Percentiles rank a stretch among this genome's conserved stretches.
phyloP scores from a whole-genome alignment of 2,329 filamentous ascomycete genomes.

The Colletotrichum nymphaeae region DNA sequence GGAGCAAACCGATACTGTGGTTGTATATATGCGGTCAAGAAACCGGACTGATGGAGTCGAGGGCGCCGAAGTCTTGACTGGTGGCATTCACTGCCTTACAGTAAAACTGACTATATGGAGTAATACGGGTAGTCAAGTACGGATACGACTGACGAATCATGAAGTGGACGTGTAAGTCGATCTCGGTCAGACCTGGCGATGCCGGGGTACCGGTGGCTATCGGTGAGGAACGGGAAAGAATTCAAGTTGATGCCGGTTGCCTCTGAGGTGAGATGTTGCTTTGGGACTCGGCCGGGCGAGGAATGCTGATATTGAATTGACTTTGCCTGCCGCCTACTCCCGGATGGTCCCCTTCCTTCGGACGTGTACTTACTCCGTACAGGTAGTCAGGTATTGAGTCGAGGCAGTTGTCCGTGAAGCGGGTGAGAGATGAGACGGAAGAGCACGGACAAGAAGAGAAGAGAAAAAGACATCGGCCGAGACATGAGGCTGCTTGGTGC shows the following conservation, averaged over 20 bases:
- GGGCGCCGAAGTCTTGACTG: not conserved
- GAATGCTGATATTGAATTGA: constrained; percentile 3
- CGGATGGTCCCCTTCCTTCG: not conserved
- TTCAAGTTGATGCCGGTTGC: not conserved
- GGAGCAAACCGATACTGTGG: constrained; percentile 20
- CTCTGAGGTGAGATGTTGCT: not conserved
- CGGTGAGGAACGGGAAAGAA: constrained; percentile 6
- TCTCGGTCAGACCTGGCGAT: constrained; percentile 13
- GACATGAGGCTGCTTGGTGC: constrained; percentile 13
- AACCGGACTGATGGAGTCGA: not conserved
- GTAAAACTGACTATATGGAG: constrained; percentile 34
- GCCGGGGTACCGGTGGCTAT: not conserved
- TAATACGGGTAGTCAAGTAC: not conserved
- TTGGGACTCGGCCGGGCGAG: not conserved
- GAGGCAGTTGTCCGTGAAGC: not conserved
- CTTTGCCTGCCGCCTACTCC: not conserved
- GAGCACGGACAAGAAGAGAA: constrained; percentile 6
- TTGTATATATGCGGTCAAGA: not conserved
- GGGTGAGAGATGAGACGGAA: not conserved
- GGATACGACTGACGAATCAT: constrained; percentile 11
- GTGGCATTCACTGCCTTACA: not conserved
- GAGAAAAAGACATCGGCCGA: constrained; percentile 14
- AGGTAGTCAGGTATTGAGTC: too few species aligned
- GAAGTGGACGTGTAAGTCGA: constrained; percentile 4
- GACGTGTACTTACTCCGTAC: not conserved